Conservation (phyloP, 2,329 filamentous ascomycete genomes). For the Apiospora malaysiana region DNA sequence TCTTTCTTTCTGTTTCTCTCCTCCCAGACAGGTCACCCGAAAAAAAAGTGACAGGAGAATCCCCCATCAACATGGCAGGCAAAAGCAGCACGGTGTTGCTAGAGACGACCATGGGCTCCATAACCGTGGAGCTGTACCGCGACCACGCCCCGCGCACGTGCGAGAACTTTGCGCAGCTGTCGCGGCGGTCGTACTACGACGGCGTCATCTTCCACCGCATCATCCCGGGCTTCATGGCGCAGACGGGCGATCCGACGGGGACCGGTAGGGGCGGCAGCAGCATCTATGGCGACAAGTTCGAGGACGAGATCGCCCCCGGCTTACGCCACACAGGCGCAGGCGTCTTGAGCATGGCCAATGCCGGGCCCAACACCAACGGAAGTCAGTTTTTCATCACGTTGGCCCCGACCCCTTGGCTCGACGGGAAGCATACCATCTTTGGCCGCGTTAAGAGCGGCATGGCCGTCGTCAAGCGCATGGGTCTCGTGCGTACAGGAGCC, state of each 20-base stretch:
- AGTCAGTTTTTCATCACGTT: slow-evolving; percentile 99
- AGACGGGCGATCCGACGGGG: slow-evolving; percentile 81
- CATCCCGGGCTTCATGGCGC: slow-evolving; percentile 99
- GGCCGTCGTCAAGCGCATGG: slow-evolving; percentile 95
- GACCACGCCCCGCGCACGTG: slow-evolving; percentile 88
- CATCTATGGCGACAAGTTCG: slow-evolving; percentile 92
- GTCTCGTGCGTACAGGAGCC: slow-evolving; percentile 78
- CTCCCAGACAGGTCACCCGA: not conserved
- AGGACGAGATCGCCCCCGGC: slow-evolving; percentile 84
- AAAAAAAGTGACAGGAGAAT: not conserved
- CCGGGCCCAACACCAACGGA: slow-evolving; percentile 92
- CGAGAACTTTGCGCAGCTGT: slow-evolving; percentile 91
- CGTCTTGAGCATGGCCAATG: slow-evolving; percentile 97
- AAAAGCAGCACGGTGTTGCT: slow-evolving; percentile 66
- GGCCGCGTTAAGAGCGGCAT: slow-evolving; percentile 87
- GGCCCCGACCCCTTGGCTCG: slow-evolving; percentile 94
- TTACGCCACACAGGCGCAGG: slow-evolving; percentile 95
- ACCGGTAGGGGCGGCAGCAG: slow-evolving; percentile 90
- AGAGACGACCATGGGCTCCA: slow-evolving; percentile 85
- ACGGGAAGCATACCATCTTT: slow-evolving; percentile 96
- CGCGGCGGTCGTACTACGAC: slow-evolving; percentile 92
- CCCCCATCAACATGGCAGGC: slow-evolving; percentile 66
- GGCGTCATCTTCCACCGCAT: slow-evolving; percentile 97
- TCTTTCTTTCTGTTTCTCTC: not conserved
- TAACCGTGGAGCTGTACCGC: slow-evolving; percentile 89